Evolutionary conservation across 2,329 filamentous ascomycete genomes (phyloP).

Genomic region (Camptophora hylomeconis): DNA sequence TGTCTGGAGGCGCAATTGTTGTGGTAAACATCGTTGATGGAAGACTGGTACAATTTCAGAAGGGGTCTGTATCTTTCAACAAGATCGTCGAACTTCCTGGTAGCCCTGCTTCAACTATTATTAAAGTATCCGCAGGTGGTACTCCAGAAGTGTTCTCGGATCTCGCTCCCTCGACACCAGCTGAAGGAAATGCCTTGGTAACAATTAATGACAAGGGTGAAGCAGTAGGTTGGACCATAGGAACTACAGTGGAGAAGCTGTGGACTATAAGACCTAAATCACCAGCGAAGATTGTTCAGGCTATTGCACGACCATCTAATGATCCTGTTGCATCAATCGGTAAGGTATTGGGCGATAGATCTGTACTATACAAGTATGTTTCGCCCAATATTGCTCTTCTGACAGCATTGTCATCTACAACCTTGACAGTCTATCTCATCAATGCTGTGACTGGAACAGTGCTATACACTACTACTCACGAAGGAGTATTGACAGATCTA

Average conservation of each 20-base stretch:
- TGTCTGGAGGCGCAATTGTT: conserved; percentile 49
- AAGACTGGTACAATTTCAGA: conserved; percentile 21
- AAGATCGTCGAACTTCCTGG: conserved; percentile 13
- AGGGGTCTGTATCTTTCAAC: conserved; percentile 9
- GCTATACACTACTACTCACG: conserved; percentile 57
- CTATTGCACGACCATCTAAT: conserved; percentile 57
- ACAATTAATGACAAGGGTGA: conserved; percentile 28
- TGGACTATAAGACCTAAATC: conserved; percentile 63
- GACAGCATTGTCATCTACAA: conserved; percentile 50
- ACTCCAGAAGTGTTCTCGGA: conserved; percentile 19
- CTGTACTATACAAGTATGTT: conserved; percentile 95
- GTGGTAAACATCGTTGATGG: conserved; percentile 34
- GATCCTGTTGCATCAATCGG: conserved; percentile 93
- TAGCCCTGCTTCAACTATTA: conserved; percentile 14
- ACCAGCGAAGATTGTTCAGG: conserved; percentile 54
- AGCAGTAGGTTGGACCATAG: conserved; percentile 29
- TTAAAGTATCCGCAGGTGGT: conserved; percentile 26
- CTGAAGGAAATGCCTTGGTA: conserved; percentile 26
- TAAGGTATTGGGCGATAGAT: conserved; percentile 77
- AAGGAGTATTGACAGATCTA: conserved; percentile 60
- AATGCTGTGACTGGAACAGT: conserved; percentile 77
- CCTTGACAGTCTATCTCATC: conserved; percentile 63
- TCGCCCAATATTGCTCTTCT: conserved; percentile 76
- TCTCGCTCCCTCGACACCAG: conserved; percentile 14
- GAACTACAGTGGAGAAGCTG: conserved; percentile 28